These are phyloP conservation scores for Helichrysum umbraculigerum DNA, from an alignment of 129 eudicot genomes.

Conservation along the genomic window DNA sequence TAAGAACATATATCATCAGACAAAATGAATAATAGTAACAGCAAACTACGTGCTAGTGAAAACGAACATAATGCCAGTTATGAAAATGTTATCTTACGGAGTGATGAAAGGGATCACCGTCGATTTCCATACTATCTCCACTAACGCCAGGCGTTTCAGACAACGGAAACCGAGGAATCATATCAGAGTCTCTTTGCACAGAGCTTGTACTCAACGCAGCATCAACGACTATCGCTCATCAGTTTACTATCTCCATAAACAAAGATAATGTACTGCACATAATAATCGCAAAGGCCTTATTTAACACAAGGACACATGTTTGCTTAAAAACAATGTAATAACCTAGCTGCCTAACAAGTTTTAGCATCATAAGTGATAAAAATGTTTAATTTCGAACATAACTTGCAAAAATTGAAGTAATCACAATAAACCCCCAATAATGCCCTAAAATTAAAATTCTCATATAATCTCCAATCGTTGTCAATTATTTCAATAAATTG, in stretches of 20 bases:
- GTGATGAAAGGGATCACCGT: conserved; percentile 55
- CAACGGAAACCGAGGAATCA: conserved; percentile 43
- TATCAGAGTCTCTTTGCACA: conserved; percentile 54
- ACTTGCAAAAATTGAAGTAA: neutral
- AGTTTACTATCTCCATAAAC: conserved; percentile 72
- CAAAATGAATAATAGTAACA: neutral
- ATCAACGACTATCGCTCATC: conserved; percentile 53
- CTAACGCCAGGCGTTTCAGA: conserved; percentile 47
- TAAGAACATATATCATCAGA: neutral
- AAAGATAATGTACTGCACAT: conserved; percentile 63
- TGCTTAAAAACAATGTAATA: neutral
- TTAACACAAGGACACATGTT: neutral
- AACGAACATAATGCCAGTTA: neutral
- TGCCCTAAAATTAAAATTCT: conserved; percentile 7
- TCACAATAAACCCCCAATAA: conserved; percentile 26
- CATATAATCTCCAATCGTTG: conserved; percentile 7
- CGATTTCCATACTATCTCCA: conserved; percentile 78
- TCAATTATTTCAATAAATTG: neutral
- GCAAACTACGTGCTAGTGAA: neutral
- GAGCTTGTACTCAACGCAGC: conserved; percentile 55
- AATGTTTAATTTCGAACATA: conserved; percentile 8
- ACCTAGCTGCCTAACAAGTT: conserved; percentile 13
- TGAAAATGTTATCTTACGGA: conserved; percentile 40
- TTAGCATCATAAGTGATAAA: conserved; percentile 9
- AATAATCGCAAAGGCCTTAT: conserved; percentile 22